phyloP scores from a whole-genome alignment of 306 rosid genomes.

The Prunus fruticosa region DNA sequence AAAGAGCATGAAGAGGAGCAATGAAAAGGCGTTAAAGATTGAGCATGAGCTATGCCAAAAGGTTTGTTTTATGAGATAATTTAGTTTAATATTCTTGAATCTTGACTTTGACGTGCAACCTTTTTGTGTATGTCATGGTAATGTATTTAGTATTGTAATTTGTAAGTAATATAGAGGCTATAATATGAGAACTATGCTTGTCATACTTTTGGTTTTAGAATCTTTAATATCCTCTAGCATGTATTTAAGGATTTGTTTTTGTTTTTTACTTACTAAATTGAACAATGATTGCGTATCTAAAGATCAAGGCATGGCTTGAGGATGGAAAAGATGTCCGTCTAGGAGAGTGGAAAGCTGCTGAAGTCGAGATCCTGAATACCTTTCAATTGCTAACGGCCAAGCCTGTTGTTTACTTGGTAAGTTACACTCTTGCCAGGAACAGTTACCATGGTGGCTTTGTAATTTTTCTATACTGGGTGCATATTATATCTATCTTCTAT shows the following conservation, averaged over 20 bases:
- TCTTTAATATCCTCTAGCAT: neutral
- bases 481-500: neutral
- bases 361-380: conserved; percentile 78
- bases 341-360: conserved; percentile 98
- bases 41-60: conserved; percentile 83
- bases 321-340: conserved; percentile 94
- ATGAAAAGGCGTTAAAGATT: conserved; percentile 88
- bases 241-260: neutral
- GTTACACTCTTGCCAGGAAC: neutral
- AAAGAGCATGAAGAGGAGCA: conserved; percentile 99
- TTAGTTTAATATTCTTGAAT: neutral
- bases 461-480: neutral
- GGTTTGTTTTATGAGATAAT: conserved; percentile 38
- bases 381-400: conserved; percentile 96
- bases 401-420: conserved; percentile 93
- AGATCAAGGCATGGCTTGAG: conserved; percentile 74
- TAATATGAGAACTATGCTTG: neutral
- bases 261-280: neutral
- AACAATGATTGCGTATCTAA: conserved; percentile 28
- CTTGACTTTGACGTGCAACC: neutral
- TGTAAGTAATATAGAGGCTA: neutral
- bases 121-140: neutral
- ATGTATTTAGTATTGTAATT: neutral
- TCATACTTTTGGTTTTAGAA: neutral
- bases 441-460: neutral